A percentile compares a stretch with the other conserved stretches of the same genome.
Conservation (phyloP, 257 asterid species). For the Nicotiana sylvestris region DNA sequence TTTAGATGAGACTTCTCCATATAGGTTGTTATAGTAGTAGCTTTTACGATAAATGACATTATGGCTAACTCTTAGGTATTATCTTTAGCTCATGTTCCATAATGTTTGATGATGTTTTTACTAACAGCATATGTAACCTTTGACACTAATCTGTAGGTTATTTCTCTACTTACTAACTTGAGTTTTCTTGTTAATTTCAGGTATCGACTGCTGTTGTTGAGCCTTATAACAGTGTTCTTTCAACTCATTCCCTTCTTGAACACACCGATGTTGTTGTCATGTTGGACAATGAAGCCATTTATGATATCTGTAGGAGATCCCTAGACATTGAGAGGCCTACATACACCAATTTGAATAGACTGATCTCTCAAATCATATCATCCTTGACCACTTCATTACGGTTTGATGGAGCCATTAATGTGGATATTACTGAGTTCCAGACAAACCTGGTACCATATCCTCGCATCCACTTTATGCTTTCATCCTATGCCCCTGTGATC, state of each 20-base stretch:
- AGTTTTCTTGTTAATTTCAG: conserved; percentile 33
- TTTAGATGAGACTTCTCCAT: not conserved
- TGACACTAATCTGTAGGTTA: not conserved
- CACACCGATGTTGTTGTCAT: conserved; percentile 85
- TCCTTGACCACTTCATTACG: conserved; percentile 85
- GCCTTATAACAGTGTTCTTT: conserved; percentile 92
- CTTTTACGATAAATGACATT: not conserved
- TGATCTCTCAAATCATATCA: conserved; percentile 83
- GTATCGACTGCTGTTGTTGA: conserved; percentile 95
- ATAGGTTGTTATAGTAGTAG: not conserved
- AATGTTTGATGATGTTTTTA: not conserved
- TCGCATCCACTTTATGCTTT: conserved; percentile 92
- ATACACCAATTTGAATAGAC: conserved; percentile 73
- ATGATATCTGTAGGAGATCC: conserved; percentile 83
- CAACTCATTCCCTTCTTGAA: conserved; percentile 88
- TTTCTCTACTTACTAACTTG: not conserved
- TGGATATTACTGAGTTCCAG: conserved; percentile 82
- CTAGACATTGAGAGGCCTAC: conserved; percentile 90
- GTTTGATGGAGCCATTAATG: conserved; percentile 90
- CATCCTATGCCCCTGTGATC: conserved; percentile 94
- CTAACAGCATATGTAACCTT: conserved; percentile 5
- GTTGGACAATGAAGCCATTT: conserved; percentile 88
- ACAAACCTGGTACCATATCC: conserved; percentile 95
- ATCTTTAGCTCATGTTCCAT: not conserved
- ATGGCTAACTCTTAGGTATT: not conserved